Evolutionary conservation across 2,329 filamentous ascomycete species (phyloP), one percentile per base, ranked within the genome.

Genomic region (Fusarium continuum): DNA sequence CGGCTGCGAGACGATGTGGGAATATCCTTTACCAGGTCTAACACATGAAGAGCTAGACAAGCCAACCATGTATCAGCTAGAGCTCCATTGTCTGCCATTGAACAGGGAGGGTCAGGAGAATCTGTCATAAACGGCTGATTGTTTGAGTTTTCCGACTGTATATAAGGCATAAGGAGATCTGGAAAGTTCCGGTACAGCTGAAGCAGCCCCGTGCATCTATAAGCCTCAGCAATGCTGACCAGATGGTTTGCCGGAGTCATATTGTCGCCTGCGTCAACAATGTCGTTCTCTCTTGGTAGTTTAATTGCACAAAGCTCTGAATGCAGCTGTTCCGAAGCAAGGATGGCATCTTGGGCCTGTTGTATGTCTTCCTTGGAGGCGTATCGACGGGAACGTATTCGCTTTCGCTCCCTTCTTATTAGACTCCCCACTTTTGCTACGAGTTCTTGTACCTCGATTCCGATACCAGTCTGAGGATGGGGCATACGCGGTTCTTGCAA

Each of bases 1-100:
- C 78, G 74, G 2, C 79, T 79, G 22, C 79, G 76, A 1, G 80
- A 82, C 2, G 75, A 75, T 6, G 78, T 72, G 0, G 80, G 77
- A n/a, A 82, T 71, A 3, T 71, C 71, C 47, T 79, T 75, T 13
- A 82, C 72, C 17, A 76, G 67, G 6, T 75, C 71, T 14, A 82
- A 71, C 14, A 80, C 79, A 52, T 80, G 78, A 35, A 80, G 70
- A 11, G 80, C 79, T 13, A 82, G 74, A 10, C 75, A 74, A 28
- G 77, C 79, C 25, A 81, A 65, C 76, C 77, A 81, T 1, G 77
- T 70, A 48, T 77, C 77, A 4, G 48, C 20, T n/a, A 54, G 25
- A 6, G 50, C 34, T 17, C 45, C 40, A 35, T 45, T 34, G 29
- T 47, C 32, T 4, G 44, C 28, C 2, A 40, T 34, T 5, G 29